A percentile compares a stretch with the other conserved stretches of the same genome.
phyloP scores from a whole-genome alignment of 495 filamentous ascomycete species.

The Xylaria curta region DNA sequence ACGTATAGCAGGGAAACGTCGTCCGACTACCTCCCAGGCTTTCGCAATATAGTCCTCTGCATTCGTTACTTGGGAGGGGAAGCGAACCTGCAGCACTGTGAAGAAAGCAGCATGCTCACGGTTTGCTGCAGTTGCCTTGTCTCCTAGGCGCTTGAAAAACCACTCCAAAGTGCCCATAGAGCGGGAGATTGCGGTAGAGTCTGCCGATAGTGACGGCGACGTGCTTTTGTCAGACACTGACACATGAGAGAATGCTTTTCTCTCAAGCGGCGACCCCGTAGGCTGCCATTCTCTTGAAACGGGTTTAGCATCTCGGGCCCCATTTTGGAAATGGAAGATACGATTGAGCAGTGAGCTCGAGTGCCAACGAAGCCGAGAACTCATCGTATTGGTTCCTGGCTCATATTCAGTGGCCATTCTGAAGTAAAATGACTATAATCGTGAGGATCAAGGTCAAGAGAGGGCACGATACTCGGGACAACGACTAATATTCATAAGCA shows the following conservation, averaged over 20 bases:
- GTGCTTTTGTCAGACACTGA: background rate
- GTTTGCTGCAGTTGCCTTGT: background rate
- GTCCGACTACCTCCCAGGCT: constrained; percentile 14
- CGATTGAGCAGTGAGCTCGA: background rate
- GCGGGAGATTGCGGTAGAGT: background rate
- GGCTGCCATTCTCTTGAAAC: background rate
- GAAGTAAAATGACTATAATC: background rate
- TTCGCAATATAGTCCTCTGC: background rate
- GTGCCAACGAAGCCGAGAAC: background rate
- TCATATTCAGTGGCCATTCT: background rate
- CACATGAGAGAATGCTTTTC: background rate
- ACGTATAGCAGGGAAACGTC: constrained; percentile 8
- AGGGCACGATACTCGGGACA: background rate
- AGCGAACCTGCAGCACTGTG: background rate
- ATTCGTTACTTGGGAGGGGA: background rate
- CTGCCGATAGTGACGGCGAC: background rate
- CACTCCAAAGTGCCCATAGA: constrained; percentile 13
- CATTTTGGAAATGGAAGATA: background rate
- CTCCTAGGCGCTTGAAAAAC: constrained; percentile 13
- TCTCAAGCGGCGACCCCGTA: background rate
- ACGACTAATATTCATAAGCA: constrained; percentile 3
- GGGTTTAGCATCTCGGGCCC: background rate
- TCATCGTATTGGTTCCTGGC: background rate
- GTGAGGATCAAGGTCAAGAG: background rate
- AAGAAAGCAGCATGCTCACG: constrained; percentile 12